Conservation (phyloP, 768 basidiomycete genomes). For the Tylopilus vinaceipallidus region DNA sequence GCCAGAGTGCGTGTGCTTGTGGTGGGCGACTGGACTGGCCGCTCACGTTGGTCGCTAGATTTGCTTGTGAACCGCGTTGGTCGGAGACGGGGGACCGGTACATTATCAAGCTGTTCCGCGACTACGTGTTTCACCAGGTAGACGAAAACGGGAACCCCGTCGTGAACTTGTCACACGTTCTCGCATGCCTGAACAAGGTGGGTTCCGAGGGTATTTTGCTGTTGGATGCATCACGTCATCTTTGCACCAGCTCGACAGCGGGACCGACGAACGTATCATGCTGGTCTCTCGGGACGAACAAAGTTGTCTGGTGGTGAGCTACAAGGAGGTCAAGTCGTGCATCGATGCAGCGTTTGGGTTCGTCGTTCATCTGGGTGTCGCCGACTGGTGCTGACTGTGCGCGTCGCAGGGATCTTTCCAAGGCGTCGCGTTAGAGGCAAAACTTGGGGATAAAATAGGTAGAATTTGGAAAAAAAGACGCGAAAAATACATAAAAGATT, state of each 20-base stretch:
- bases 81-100: slow-evolving; percentile 98
- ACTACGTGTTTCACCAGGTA: slow-evolving; percentile 97
- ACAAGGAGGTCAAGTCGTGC: slow-evolving; percentile 86
- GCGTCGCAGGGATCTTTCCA: slow-evolving; percentile 45
- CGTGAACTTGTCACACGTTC: slow-evolving; percentile 86
- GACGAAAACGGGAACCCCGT: slow-evolving; percentile 89
- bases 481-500: slow-evolving; percentile 45
- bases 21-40: neutral
- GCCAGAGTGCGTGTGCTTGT: slow-evolving; percentile 73
- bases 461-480: slow-evolving; percentile 68
- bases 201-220: slow-evolving; percentile 14
- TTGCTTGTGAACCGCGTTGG: slow-evolving; percentile 95
- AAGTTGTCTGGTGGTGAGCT: slow-evolving; percentile 90
- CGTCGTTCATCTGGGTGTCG: neutral
- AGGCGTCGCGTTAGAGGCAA: slow-evolving; percentile 21
- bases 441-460: slow-evolving; percentile 49
- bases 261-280: slow-evolving; percentile 93
- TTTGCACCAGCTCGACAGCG: slow-evolving; percentile 74
- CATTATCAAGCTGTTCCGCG: slow-evolving; percentile 96
- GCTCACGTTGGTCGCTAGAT: slow-evolving; percentile 47
- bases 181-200: slow-evolving; percentile 93
- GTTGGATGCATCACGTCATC: neutral
- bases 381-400: neutral
- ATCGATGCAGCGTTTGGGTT: slow-evolving; percentile 83
- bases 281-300: slow-evolving; percentile 94